Evolutionary conservation across 805 yeast genomes (phyloP).

Genomic region (Priceomyces carsonii): DNA sequence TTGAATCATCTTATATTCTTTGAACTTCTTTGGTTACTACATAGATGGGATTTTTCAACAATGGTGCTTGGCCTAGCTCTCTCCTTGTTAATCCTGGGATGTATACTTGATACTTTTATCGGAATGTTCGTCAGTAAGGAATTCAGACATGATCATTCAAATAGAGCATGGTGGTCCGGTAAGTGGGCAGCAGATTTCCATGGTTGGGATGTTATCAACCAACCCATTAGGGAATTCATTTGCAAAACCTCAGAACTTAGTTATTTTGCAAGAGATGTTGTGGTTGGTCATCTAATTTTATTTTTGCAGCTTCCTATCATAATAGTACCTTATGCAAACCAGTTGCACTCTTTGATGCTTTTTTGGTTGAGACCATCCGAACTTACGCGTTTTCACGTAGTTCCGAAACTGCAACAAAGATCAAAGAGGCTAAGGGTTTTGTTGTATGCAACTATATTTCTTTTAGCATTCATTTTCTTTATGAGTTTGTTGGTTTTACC

Average conservation of each 20-base stretch:
- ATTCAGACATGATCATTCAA: constrained; percentile 56
- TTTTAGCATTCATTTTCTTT: constrained; percentile 23
- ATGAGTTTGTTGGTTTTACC: constrained; percentile 42
- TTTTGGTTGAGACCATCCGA: constrained; percentile 66
- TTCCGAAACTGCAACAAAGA: constrained; percentile 44
- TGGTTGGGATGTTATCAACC: constrained; percentile 61
- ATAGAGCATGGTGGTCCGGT: constrained; percentile 67
- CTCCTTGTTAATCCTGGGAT: constrained; percentile 53
- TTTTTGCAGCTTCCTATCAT: constrained; percentile 61
- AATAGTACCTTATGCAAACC: constrained; percentile 62
- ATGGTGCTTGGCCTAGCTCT: constrained; percentile 64
- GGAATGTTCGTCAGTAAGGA: constrained; percentile 61
- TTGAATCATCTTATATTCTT: constrained; percentile 54
- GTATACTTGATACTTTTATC: constrained; percentile 54
- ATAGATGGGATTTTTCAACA: constrained; percentile 63
- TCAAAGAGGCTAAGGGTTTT: constrained; percentile 36
- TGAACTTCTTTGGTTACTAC: constrained; percentile 66
- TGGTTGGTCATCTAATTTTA: constrained; percentile 58
- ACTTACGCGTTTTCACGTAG: constrained; percentile 49
- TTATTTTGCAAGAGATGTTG: constrained; percentile 65
- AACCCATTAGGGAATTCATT: constrained; percentile 62
- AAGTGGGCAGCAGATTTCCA: constrained; percentile 64
- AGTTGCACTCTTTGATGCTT: constrained; percentile 64
- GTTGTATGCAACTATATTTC: constrained; percentile 35
- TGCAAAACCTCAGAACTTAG: constrained; percentile 68